Base-by-base conservation (phyloP, 2,329 filamentous ascomycete species). In the Rutstroemia sp. region DNA sequence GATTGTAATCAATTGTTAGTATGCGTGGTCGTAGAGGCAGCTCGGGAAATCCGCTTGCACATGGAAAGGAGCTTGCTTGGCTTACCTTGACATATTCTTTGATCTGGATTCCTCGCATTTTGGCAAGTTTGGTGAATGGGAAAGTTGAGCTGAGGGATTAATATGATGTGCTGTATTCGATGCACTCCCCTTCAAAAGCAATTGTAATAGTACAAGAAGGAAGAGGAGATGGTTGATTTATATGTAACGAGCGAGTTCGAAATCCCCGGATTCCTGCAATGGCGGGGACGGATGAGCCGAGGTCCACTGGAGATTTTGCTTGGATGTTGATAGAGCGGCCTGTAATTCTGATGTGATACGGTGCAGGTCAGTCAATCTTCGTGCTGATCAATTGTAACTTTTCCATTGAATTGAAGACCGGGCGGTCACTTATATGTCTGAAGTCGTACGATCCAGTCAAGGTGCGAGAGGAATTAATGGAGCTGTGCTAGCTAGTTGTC, bases 41-140 rank as follows among this genome's bases (percentile, higher is more conserved):
- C 16, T 25, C 48, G 12, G 25, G 48, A 58, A 5, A 23, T 23
- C 23, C 23, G 23, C 23, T 23, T 23, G 23, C 23, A 23, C 23
- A 23, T 23, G 37, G 23, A 50, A 34, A 4, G 17, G 25, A 34
- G 37, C 23, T 17, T 12, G 12, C n/a, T 16, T 21, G 17, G 37
- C 52, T 30, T 74, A 87, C 87, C 75, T 88, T 84, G 72, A 90
- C 84, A 67, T 90, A 90, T 78, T 88, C 75, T 63, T 77, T 81
- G 57, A 91, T 73, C 70, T 89, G 82, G 57, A 91, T 89, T 65
- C 82, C 89, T 64, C 82, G 83, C 88, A 92, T 92, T 51, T 61
- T 84, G 54, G 54, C 19, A 19, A 45, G 42, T 23, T 19, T 21
- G 42, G 9, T 1, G 21, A 17, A 9, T 12, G 17, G 42, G 10